Conservation (phyloP, 2,329 filamentous ascomycete species). For the Xylariaceae sp. region DNA sequence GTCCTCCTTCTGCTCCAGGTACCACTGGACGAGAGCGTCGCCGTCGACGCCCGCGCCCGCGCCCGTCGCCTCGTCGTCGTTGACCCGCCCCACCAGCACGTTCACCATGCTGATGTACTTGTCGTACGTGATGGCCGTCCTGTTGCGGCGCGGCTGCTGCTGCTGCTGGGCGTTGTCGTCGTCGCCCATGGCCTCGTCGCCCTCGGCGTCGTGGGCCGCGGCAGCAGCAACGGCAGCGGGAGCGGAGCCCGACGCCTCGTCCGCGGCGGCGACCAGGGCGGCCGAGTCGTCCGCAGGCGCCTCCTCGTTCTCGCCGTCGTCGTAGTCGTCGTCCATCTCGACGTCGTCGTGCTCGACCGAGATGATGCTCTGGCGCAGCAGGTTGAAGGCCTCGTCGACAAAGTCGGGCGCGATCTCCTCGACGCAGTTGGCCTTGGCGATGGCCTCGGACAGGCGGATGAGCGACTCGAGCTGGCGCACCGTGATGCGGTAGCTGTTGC, state of each 20-base stretch:
- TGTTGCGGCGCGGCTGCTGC: constrained; percentile 49
- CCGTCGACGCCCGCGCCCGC: constrained; percentile 78
- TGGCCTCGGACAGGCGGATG: constrained; percentile 94
- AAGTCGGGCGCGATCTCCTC: constrained; percentile 79
- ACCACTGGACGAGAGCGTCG: constrained; percentile 78
- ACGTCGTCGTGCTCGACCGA: constrained; percentile 97
- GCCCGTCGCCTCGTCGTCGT: constrained; percentile 65
- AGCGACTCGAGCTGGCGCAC: constrained; percentile 93
- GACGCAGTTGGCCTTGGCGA: constrained; percentile 95
- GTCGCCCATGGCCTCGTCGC: constrained; percentile 36
- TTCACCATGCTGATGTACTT: constrained; percentile 92
- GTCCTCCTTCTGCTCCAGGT: constrained; percentile 82
- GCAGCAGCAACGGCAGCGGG: too few relatives aligned
- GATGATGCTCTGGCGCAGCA: constrained; percentile 91
- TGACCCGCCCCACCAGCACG: constrained; percentile 72
- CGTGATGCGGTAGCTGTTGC: constrained; percentile 95
- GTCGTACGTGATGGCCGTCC: constrained; percentile 81
- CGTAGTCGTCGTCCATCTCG: constrained; percentile 79
- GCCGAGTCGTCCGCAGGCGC: too few relatives aligned
- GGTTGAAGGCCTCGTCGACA: constrained; percentile 84
- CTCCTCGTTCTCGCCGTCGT: constrained; percentile 45
- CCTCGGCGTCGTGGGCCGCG: constrained; percentile 29
- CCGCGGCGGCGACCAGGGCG: constrained; percentile 37
- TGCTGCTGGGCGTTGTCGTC: constrained; percentile 34
- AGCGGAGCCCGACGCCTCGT: constrained; percentile 40